phyloP scores from a whole-genome alignment of 1,139 yeast species.

The Zygotorulaspora mrakii region DNA sequence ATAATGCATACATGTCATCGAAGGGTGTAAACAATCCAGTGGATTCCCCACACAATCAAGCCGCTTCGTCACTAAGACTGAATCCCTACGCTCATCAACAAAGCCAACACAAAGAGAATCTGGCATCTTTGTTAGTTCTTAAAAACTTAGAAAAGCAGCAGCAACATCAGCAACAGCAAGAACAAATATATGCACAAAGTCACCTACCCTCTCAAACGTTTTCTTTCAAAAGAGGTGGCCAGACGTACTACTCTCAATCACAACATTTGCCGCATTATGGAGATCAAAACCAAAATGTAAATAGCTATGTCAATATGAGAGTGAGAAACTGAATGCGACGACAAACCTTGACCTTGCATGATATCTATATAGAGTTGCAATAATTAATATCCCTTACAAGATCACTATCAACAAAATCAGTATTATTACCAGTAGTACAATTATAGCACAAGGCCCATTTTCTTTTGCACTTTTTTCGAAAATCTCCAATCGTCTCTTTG shows the following conservation, averaged over 20 bases:
- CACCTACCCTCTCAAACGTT: constrained; percentile 2
- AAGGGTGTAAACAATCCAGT: background rate
- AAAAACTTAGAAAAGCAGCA: constrained; percentile 24
- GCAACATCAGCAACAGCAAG: constrained; percentile 6
- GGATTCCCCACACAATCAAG: background rate
- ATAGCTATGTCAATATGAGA: constrained; percentile 9
- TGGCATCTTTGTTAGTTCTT: constrained; percentile 20
- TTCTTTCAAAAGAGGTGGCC: constrained; percentile 2
- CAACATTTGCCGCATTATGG: constrained; percentile 10
- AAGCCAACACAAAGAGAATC: constrained; percentile 17
- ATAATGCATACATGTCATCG: constrained; percentile 3
- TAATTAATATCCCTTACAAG: constrained; percentile 12
- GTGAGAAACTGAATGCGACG: constrained; percentile 6
- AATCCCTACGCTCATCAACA: constrained; percentile 11
- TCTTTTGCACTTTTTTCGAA: constrained; percentile 32
- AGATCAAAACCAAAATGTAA: constrained; percentile 11
- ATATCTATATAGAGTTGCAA: constrained; percentile 1
- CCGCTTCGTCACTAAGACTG: constrained; percentile 2
- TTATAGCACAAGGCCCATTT: constrained; percentile 33
- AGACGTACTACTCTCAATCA: constrained; percentile 6
- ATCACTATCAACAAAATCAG: constrained; percentile 27
- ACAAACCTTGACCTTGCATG: background rate
- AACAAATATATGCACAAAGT: constrained; percentile 4
- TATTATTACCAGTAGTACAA: constrained; percentile 26
- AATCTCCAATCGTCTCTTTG: constrained; percentile 27